phyloP scores from a whole-genome alignment of 2,329 filamentous ascomycete species.

The Pseudocercospora fuligena region DNA sequence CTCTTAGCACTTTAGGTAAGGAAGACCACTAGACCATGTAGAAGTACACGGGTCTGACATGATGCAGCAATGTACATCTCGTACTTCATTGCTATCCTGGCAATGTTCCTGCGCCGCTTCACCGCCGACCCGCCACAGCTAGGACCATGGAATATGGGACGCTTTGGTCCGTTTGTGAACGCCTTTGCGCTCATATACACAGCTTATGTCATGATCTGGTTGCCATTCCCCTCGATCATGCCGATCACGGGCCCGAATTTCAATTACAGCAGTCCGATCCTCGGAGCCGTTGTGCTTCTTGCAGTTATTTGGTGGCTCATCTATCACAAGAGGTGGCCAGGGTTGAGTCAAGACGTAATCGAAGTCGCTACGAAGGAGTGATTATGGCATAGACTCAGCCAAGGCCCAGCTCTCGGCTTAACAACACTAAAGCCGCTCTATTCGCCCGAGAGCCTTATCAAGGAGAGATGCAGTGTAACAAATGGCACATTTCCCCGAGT shows the following conservation, averaged over 20 bases:
- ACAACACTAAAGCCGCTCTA: background rate
- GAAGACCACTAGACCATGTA: background rate
- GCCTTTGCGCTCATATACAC: slow-evolving; percentile 33
- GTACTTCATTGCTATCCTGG: slow-evolving; percentile 35
- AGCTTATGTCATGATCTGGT: slow-evolving; percentile 31
- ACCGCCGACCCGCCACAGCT: slow-evolving; percentile 18
- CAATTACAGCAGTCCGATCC: slow-evolving; percentile 35
- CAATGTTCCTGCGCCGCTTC: slow-evolving; percentile 25
- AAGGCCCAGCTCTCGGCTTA: background rate
- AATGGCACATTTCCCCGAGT: background rate
- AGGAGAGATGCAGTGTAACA: background rate
- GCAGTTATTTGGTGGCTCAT: slow-evolving; percentile 29
- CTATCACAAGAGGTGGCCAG: slow-evolving; percentile 30
- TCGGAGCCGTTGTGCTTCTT: slow-evolving; percentile 29
- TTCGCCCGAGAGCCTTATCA: background rate
- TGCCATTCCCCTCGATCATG: slow-evolving; percentile 33
- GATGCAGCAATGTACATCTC: slow-evolving; percentile 30
- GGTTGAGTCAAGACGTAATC: slow-evolving; percentile 30
- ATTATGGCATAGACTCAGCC: background rate
- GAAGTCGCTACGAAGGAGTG: slow-evolving; percentile 24
- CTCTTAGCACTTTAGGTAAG: slow-evolving; percentile 25
- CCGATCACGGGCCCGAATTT: slow-evolving; percentile 31
- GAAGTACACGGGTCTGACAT: background rate
- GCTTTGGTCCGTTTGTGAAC: slow-evolving; percentile 31
- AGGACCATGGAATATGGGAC: slow-evolving; percentile 32